Base-by-base conservation (phyloP, 1,139 yeast species). In the Torulaspora globosa region DNA sequence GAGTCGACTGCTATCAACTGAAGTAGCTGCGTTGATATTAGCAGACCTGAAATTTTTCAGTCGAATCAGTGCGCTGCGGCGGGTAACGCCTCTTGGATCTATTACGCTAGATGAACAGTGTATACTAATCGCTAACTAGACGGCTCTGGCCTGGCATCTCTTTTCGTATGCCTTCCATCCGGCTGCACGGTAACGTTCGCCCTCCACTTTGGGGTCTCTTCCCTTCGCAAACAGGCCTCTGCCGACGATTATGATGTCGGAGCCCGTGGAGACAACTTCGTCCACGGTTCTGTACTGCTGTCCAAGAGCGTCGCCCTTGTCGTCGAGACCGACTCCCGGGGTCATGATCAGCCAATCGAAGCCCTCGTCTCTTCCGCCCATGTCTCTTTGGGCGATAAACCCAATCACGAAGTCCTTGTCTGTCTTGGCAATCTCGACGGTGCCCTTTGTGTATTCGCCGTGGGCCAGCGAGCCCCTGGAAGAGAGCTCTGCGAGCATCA, bases 311-410 rank as follows among this genome's bases (percentile, higher is more conserved):
- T 92, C 99, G n/a, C 97, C 97, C 67, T 84, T 92, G 62, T 90
- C 97, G 63, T 90, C 98, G 49, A 94, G 75, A 1, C 97, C 97
- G 37, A 94, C 98, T 50, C 99, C 99, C 0, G 99, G 99, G 1
- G 98, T 92, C 90, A 94, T 81, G 47, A 89, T 79, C 44, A 94
- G 70, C 96, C 97, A 94, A 68, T 92, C 98, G 59, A 84, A 89
- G 0, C 89, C 92, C 62, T 82, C 90, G 3, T 79, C 84, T 42
- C 74, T 70, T 12, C 92, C 94, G 27, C 87, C 89, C 90, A 89
- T 86, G 51, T 83, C 82, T 59, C 79, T 76, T 65, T 90, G 97
- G 0, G 98, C 97, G 70, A 94, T 92, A 67, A 92, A 94, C 0
- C 99, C 99, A 68, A 92, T 82, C 16, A 88, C 96, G 69, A 92